Conservation (phyloP, 2,329 filamentous ascomycete genomes). For the Penicillium sp. region DNA sequence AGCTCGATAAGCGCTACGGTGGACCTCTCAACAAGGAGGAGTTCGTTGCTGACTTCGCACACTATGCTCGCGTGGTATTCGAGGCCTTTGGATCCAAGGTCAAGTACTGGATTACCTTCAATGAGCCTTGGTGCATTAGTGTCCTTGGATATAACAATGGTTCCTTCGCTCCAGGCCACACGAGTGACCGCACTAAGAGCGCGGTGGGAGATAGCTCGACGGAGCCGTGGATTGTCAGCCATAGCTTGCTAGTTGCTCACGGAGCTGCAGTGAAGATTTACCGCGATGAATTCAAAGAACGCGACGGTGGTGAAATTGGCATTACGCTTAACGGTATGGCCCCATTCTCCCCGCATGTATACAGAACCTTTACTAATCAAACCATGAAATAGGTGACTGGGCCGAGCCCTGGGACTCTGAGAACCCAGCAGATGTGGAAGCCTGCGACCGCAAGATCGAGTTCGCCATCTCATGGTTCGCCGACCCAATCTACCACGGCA, state of each 20-base stretch:
- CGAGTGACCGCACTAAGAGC: slow-evolving; percentile 71
- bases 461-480: slow-evolving; percentile 87
- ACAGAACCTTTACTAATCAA: neutral
- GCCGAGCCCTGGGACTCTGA: slow-evolving; percentile 78
- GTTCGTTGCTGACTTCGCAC: slow-evolving; percentile 76
- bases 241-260: slow-evolving; percentile 77
- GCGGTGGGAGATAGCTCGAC: slow-evolving; percentile 69
- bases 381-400: slow-evolving; percentile 61
- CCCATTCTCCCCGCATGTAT: neutral
- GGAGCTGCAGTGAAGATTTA: slow-evolving; percentile 78
- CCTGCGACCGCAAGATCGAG: slow-evolving; percentile 77
- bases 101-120: slow-evolving; percentile 88
- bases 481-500: slow-evolving; percentile 80
- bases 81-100: slow-evolving; percentile 70
- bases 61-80: slow-evolving; percentile 76
- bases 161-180: slow-evolving; percentile 77
- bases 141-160: slow-evolving; percentile 78
- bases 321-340: slow-evolving; percentile 76
- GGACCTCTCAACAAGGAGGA: slow-evolving; percentile 78
- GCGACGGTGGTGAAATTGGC: slow-evolving; percentile 72
- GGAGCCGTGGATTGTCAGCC: slow-evolving; percentile 80
- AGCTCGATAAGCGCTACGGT: slow-evolving; percentile 75
- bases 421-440: slow-evolving; percentile 72
- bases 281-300: slow-evolving; percentile 75
- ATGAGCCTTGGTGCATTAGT: slow-evolving; percentile 83